These are phyloP conservation scores for Camillea tinctor DNA, from an alignment of 2,329 filamentous ascomycete species.

Conservation along the genomic window DNA sequence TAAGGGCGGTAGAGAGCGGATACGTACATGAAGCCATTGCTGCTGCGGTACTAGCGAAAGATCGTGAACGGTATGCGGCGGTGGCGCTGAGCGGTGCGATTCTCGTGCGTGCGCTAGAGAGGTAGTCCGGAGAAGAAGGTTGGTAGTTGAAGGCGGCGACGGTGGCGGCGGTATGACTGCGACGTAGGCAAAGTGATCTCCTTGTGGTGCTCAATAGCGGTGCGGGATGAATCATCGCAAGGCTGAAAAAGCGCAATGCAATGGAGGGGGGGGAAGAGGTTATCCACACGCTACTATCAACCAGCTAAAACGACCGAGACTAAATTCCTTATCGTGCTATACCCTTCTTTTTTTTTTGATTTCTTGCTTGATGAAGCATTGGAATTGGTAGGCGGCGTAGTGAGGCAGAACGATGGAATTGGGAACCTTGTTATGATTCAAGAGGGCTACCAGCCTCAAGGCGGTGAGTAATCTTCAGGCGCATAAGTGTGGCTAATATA, in stretches of 20 bases:
- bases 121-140: not conserved
- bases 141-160: too few species aligned
- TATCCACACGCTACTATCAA: too few species aligned
- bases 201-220: not conserved
- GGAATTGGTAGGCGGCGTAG: not conserved
- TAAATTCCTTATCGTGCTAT: too few species aligned
- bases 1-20: not conserved
- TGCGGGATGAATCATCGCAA: not conserved
- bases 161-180: not conserved
- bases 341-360: too few species aligned
- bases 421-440: too few species aligned
- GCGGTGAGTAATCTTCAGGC: not conserved
- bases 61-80: constrained; percentile 9
- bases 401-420: too few species aligned
- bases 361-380: too few species aligned
- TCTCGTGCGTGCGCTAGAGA: constrained; percentile 2
- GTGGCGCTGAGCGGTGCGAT: constrained; percentile 6
- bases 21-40: constrained; percentile 34
- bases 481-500: too few species aligned
- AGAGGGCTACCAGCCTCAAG: not conserved
- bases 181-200: not conserved
- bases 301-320: too few species aligned
- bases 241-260: not conserved
- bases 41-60: constrained; percentile 23
- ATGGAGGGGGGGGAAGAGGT: not conserved